A percentile compares a stretch with the other conserved stretches of the same genome.
Conservation (phyloP, 805 yeast genomes). For the Saccharomycopsis fodiens region DNA sequence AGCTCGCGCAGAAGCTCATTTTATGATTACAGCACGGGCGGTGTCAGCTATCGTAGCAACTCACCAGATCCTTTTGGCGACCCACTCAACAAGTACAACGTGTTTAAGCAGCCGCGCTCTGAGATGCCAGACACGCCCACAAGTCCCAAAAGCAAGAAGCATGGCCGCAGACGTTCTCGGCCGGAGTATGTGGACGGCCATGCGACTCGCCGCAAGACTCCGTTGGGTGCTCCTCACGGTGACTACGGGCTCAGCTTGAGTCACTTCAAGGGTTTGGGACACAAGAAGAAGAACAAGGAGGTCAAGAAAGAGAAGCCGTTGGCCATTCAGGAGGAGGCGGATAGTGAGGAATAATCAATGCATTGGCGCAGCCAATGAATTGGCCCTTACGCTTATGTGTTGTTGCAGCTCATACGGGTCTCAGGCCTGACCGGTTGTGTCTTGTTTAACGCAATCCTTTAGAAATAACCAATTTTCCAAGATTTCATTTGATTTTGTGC, state of each 20-base stretch:
- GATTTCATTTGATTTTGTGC: no score
- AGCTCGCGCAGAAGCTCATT: constrained; percentile 21
- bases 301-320: neutral
- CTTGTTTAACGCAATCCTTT: no score
- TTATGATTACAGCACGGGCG: constrained; percentile 19
- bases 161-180: constrained; percentile 4
- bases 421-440: no score
- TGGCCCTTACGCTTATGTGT: neutral
- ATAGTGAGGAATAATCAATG: neutral
- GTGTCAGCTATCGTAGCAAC: constrained; percentile 10
- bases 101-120: constrained; percentile 3
- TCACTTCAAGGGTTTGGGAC: constrained; percentile 2
- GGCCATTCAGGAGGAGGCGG: constrained; percentile 6
- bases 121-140: constrained; percentile 1
- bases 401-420: no score
- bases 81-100: constrained; percentile 4
- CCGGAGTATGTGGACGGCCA: constrained; percentile 1
- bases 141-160: neutral
- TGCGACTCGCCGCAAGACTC: constrained; percentile 15
- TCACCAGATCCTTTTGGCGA: constrained; percentile 14
- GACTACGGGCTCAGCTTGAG: constrained; percentile 2
- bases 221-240: constrained; percentile 17
- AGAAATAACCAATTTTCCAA: no score
- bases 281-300: constrained; percentile 1
- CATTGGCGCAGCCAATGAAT: neutral